Evolutionary conservation across 768 basidiomycete genomes (phyloP).

Genomic region (Hysterangium stoloniferum): DNA sequence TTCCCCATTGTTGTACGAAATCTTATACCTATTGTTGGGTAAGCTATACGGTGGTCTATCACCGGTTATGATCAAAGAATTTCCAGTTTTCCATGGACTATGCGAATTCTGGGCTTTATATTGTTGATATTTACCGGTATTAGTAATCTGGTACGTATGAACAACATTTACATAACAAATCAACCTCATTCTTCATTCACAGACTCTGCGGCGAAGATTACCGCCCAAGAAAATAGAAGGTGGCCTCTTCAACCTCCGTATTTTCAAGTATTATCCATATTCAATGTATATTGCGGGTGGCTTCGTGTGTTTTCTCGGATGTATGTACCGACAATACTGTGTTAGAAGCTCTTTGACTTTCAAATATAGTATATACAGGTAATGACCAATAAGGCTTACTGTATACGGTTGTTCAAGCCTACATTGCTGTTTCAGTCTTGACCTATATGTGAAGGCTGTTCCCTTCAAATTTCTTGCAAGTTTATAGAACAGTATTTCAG

Average conservation of each 20-base stretch:
- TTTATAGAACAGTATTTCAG: no score
- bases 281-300: constrained; percentile 50
- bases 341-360: not conserved
- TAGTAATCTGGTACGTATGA: constrained; percentile 40
- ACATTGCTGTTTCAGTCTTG: constrained; percentile 1
- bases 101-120: constrained; percentile 62
- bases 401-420: not conserved
- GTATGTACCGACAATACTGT: not conserved
- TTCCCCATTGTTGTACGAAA: constrained; percentile 15
- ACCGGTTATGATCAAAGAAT: no score
- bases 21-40: constrained; percentile 15
- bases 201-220: constrained; percentile 38
- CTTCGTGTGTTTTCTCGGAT: constrained; percentile 52
- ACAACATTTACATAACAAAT: no score
- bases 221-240: constrained; percentile 46
- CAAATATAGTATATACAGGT: constrained; percentile 10
- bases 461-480: not conserved
- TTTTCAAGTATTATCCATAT: constrained; percentile 48
- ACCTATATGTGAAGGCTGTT: constrained; percentile 7
- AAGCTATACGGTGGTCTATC: not conserved
- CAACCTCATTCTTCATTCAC: constrained; percentile 7
- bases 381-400: not conserved
- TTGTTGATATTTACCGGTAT: constrained; percentile 42
- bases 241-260: constrained; percentile 47
- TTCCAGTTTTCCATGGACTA: constrained; percentile 68